These are phyloP conservation scores for Ettlia oleoabundans DNA, from an alignment of 139 green algal species.

Conservation along the genomic window DNA sequence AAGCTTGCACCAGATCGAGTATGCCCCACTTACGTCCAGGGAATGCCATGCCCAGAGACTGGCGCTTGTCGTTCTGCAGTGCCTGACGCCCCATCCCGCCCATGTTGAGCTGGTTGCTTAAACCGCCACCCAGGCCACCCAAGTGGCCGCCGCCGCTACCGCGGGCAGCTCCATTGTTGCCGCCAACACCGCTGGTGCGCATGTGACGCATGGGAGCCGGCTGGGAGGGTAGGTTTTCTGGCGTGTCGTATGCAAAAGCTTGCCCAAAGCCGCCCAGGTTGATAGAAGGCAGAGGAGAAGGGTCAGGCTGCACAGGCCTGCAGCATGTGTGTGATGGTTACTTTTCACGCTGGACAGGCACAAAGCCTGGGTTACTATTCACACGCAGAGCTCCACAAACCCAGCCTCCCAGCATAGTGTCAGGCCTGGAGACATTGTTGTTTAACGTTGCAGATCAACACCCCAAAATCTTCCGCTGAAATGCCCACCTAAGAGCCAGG, in stretches of 20 bases:
- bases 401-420: too few species aligned
- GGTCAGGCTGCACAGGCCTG: conserved; percentile 13
- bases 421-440: not conserved
- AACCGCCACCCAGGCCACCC: not conserved
- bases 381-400: too few species aligned
- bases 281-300: conserved; percentile 17
- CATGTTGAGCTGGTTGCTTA: not conserved
- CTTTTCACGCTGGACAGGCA: too few species aligned
- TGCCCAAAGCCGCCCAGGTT: not conserved
- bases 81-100: not conserved
- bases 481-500: not conserved
- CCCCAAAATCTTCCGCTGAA: not conserved
- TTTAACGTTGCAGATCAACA: not conserved
- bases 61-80: conserved; percentile 20
- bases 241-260: conserved; percentile 10
- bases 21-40: conserved; percentile 10
- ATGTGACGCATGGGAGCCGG: not conserved
- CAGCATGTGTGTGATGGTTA: not conserved
- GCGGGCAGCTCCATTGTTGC: not conserved
- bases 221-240: not conserved
- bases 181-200: not conserved
- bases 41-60: conserved; percentile 11
- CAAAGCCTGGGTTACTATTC: too few species aligned
- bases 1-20: too few species aligned
- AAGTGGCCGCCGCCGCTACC: not conserved